Evolutionary conservation across 345 rosid genomes (phyloP).

Genomic region (Sonneratia caseolaris): DNA sequence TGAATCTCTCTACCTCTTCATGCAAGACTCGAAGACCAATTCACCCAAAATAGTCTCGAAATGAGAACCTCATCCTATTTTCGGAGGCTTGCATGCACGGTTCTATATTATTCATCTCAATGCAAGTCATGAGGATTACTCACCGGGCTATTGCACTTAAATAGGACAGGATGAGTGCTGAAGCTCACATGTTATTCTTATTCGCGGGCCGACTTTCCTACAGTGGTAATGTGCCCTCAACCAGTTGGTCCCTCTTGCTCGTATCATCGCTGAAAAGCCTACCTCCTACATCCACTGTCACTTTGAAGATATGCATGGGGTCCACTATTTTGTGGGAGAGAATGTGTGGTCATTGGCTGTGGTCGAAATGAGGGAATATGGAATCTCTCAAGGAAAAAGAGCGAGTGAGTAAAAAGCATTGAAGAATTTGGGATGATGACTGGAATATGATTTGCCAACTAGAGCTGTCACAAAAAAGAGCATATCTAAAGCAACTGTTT

Average conservation of each 20-base stretch:
- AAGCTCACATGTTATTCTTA: background rate
- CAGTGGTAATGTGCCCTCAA: background rate
- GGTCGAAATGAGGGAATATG: background rate
- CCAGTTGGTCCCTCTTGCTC: background rate
- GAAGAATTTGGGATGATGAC: background rate
- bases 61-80: background rate
- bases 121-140: background rate
- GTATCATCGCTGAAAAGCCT: background rate
- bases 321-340: background rate
- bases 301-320: background rate
- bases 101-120: background rate
- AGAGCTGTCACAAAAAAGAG: background rate
- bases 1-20: slow-evolving; percentile 29
- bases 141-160: background rate
- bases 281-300: background rate
- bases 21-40: slow-evolving; percentile 5
- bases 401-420: background rate
- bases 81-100: background rate
- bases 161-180: background rate
- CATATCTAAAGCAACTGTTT: too few species aligned
- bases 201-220: background rate
- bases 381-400: slow-evolving; percentile 1
- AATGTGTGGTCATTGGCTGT: background rate
- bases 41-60: background rate
- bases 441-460: slow-evolving; percentile 8